phyloP scores from a whole-genome alignment of 1,284 basidiomycete genomes.

The Volvariella volvacea region DNA sequence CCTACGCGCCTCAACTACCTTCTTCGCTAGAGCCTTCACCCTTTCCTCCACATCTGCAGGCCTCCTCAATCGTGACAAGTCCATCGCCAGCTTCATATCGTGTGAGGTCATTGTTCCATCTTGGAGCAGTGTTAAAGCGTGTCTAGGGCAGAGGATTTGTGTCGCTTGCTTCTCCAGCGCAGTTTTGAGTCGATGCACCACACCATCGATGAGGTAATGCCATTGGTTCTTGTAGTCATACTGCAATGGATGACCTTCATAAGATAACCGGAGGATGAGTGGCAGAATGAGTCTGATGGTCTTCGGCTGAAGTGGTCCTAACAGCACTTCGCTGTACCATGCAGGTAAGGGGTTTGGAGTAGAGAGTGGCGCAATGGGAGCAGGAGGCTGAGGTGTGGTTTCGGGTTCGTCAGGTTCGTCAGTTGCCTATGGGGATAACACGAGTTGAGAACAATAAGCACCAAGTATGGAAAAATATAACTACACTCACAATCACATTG shows the following conservation, averaged over 20 bases:
- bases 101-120: constrained; percentile 29
- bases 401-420: constrained; percentile 12
- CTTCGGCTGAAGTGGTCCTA: constrained; percentile 42
- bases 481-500: background rate
- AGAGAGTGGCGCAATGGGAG: background rate
- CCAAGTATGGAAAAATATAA: too few species aligned
- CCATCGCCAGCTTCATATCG: constrained; percentile 33
- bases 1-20: constrained; percentile 17
- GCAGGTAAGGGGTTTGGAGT: constrained; percentile 32
- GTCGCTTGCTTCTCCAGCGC: constrained; percentile 31
- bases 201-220: constrained; percentile 29
- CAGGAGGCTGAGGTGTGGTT: background rate
- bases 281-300: constrained; percentile 69
- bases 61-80: constrained; percentile 32
- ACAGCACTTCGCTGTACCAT: constrained; percentile 70
- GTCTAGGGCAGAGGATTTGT: constrained; percentile 33
- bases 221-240: constrained; percentile 49
- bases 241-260: constrained; percentile 63
- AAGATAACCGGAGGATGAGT: constrained; percentile 72
- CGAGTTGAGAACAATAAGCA: background rate
- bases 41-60: constrained; percentile 21
- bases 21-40: constrained; percentile 33
- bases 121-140: constrained; percentile 34
- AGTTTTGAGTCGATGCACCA: constrained; percentile 29
- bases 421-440: background rate